Conservation (phyloP, 2,329 filamentous ascomycete species). For the Neocatenulostroma microsporum region DNA sequence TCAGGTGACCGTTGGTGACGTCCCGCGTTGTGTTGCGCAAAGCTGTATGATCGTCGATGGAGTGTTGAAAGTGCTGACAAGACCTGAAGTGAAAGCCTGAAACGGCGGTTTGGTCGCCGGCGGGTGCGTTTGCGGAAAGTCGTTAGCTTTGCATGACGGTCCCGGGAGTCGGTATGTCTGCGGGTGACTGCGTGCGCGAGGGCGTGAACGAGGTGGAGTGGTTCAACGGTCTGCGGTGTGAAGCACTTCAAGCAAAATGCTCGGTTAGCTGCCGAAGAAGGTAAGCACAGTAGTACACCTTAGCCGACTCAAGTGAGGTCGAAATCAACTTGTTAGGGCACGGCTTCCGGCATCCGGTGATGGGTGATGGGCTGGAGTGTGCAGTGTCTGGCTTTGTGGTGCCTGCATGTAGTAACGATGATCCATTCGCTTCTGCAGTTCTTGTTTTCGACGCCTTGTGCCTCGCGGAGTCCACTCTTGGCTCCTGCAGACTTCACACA, state of each 20-base stretch:
- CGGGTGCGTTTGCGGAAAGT: background rate
- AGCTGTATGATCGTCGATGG: background rate
- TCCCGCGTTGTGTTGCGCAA: too few species aligned
- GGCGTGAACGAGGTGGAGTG: background rate
- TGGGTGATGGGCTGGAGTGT: too few species aligned
- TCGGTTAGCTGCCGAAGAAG: background rate
- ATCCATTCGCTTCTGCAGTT: too few species aligned
- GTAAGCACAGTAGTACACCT: too few species aligned
- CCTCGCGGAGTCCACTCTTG: too few species aligned
- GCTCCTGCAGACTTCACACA: too few species aligned
- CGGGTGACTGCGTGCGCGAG: constrained; percentile 1
- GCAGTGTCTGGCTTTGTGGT: too few species aligned
- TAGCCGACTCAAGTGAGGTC: too few species aligned
- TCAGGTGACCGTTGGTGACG: too few species aligned
- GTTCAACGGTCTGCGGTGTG: background rate
- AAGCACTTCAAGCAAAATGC: background rate
- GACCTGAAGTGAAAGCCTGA: background rate
- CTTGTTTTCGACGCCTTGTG: too few species aligned
- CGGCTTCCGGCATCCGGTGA: background rate
- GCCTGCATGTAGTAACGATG: too few species aligned
- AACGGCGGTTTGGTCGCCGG: background rate
- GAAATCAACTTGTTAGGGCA: too few species aligned
- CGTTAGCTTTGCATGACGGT: background rate
- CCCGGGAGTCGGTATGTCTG: background rate
- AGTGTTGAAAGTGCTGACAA: background rate